phyloP scores from a whole-genome alignment of 2,329 filamentous ascomycete species.

The Annulohypoxylon truncatum region DNA sequence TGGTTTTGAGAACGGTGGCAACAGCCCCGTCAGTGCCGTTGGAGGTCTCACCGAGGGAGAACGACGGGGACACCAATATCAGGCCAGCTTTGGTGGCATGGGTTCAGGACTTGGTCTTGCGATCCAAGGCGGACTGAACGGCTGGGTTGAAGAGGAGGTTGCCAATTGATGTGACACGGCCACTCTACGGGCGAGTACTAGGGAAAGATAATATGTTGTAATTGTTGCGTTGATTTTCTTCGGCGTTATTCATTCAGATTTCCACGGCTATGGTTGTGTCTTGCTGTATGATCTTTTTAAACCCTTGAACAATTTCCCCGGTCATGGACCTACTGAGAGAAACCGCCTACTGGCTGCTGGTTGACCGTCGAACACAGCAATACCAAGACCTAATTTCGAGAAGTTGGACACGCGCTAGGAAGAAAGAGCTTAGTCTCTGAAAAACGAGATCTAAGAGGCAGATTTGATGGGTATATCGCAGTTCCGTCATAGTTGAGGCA shows the following conservation, averaged over 20 bases:
- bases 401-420: constrained; percentile 9
- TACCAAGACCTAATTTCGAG: constrained; percentile 2
- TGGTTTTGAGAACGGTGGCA: constrained; percentile 70
- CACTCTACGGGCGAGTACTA: constrained; percentile 25
- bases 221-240: constrained; percentile 52
- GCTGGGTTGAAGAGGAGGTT: constrained; percentile 76
- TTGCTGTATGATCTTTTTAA: constrained; percentile 51
- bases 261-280: constrained; percentile 44
- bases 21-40: constrained; percentile 61
- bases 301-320: constrained; percentile 51
- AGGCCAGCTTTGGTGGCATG: constrained; percentile 71
- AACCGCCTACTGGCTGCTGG: constrained; percentile 8
- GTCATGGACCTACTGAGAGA: constrained; percentile 34
- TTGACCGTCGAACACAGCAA: constrained; percentile 3
- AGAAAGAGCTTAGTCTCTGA: constrained; percentile 25
- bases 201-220: constrained; percentile 58
- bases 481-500: constrained; percentile 13
- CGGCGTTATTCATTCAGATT: constrained; percentile 45
- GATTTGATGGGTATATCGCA: constrained; percentile 13
- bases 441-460: constrained; percentile 35
- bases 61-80: constrained; percentile 74
- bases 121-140: constrained; percentile 72
- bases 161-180: constrained; percentile 59
- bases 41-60: constrained; percentile 63
- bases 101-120: constrained; percentile 70